phyloP scores from a whole-genome alignment of 768 basidiomycete genomes.

The Naganishia vishniacii region DNA sequence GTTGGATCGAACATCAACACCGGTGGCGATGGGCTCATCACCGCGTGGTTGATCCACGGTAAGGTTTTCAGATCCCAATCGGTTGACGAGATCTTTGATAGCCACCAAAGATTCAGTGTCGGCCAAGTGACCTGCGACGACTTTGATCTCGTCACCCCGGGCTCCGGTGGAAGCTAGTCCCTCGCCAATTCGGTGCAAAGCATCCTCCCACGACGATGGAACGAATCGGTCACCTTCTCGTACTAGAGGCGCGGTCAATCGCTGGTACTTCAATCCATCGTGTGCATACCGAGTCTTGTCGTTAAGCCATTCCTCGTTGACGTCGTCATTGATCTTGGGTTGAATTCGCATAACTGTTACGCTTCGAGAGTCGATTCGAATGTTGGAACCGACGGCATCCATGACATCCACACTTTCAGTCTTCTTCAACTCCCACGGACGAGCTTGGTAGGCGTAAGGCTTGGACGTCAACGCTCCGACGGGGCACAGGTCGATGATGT shows the following conservation, averaged over 20 bases:
- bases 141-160: slow-evolving; percentile 85
- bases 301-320: slow-evolving; percentile 99
- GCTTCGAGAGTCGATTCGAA: slow-evolving; percentile 89
- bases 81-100: slow-evolving; percentile 86
- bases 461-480: slow-evolving; percentile 97
- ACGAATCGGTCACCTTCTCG: slow-evolving; percentile 91
- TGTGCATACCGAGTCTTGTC: slow-evolving; percentile 98
- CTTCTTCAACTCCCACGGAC: slow-evolving; percentile 97
- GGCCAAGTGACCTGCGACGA: slow-evolving; percentile 82
- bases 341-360: slow-evolving; percentile 96
- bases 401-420: slow-evolving; percentile 93
- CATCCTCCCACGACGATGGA: slow-evolving; percentile 83
- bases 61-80: slow-evolving; percentile 90
- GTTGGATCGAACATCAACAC: slow-evolving; percentile 87
- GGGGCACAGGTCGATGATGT: slow-evolving; percentile 93
- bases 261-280: slow-evolving; percentile 91
- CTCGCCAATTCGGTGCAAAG: slow-evolving; percentile 67
- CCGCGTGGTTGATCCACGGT: slow-evolving; percentile 70
- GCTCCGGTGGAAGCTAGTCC: slow-evolving; percentile 77
- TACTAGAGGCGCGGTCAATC: slow-evolving; percentile 83
- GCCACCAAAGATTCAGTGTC: slow-evolving; percentile 91
- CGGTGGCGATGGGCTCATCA: slow-evolving; percentile 63
- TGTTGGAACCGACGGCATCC: slow-evolving; percentile 93
- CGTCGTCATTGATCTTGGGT: slow-evolving; percentile 90
- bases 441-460: slow-evolving; percentile 93